Percentiles rank a stretch among this genome's conserved stretches.
These are phyloP conservation scores for Penicillium fuscoglaucum DNA, from an alignment of 2,329 filamentous ascomycete species.

Conservation along the genomic window DNA sequence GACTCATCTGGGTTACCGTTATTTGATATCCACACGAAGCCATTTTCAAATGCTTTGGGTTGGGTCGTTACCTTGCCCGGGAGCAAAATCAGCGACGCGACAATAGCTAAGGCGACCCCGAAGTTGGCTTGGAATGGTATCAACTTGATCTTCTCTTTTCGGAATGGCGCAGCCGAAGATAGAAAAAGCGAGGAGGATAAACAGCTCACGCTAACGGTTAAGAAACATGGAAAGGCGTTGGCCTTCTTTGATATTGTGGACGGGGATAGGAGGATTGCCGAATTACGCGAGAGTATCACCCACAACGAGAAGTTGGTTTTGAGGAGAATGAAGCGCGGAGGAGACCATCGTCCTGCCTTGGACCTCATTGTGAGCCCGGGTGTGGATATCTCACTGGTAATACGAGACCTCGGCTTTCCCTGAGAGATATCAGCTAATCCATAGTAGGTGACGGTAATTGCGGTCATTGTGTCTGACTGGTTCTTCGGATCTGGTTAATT, in stretches of 20 bases:
- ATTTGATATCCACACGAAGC: conserved; percentile 20
- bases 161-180: conserved; percentile 15
- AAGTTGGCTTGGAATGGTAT: conserved; percentile 5
- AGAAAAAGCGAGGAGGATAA: conserved; percentile 13
- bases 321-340: conserved; percentile 1
- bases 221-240: conserved; percentile 14
- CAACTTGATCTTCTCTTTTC: conserved; percentile 19
- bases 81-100: neutral
- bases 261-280: conserved; percentile 23
- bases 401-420: neutral
- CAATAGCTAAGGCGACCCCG: conserved; percentile 14
- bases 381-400: conserved; percentile 27
- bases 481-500: too few species aligned
- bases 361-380: conserved; percentile 25
- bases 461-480: neutral
- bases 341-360: conserved; percentile 22
- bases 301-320: conserved; percentile 23
- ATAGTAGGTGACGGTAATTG: neutral
- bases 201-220: conserved; percentile 16
- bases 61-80: conserved; percentile 40
- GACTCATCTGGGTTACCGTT: conserved; percentile 22
- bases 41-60: conserved; percentile 2
- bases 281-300: conserved; percentile 24
- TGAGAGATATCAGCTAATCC: neutral
- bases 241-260: conserved; percentile 25